Evolutionary conservation across 768 basidiomycete genomes (phyloP).

Genomic region (Russula brevipes): DNA sequence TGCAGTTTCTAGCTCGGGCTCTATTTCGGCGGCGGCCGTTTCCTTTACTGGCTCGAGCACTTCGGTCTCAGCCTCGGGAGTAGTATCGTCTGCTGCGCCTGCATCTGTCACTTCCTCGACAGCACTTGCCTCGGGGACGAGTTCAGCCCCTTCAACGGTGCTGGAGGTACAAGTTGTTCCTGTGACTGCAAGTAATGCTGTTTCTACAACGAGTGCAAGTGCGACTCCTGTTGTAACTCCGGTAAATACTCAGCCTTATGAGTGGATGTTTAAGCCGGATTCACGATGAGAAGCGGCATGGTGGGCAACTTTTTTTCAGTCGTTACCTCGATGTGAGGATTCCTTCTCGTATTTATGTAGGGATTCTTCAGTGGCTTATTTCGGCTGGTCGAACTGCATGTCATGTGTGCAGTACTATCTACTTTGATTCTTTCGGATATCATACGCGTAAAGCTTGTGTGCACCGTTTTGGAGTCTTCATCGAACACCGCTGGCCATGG

Average conservation of each 20-base stretch:
- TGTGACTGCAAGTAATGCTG: not conserved
- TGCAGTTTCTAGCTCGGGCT: slow-evolving; percentile 2
- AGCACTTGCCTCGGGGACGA: not conserved
- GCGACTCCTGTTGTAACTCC: slow-evolving; percentile 19
- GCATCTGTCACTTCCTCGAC: slow-evolving; percentile 2
- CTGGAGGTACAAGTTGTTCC: slow-evolving; percentile 17
- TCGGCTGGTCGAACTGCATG: slow-evolving; percentile 2
- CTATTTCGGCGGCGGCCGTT: not conserved
- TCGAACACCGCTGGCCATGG: not conserved
- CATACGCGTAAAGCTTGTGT: not conserved
- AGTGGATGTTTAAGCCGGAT: slow-evolving; percentile 25
- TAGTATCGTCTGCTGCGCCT: not conserved
- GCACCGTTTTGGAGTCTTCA: not conserved
- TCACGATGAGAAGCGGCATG: not conserved
- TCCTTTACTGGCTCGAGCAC: not conserved
- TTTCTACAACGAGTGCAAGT: not conserved
- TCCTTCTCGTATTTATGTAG: not conserved
- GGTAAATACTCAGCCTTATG: slow-evolving; percentile 23
- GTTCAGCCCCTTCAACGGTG: slow-evolving; percentile 1
- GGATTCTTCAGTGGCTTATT: not conserved
- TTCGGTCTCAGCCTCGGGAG: not conserved
- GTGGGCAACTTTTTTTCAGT: not conserved
- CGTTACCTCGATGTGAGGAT: slow-evolving; percentile 12
- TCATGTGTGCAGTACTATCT: slow-evolving; percentile 16
- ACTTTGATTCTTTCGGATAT: not conserved